phyloP scores from a whole-genome alignment of 2,329 filamentous ascomycete species.

The Plenodomus lindquistii region DNA sequence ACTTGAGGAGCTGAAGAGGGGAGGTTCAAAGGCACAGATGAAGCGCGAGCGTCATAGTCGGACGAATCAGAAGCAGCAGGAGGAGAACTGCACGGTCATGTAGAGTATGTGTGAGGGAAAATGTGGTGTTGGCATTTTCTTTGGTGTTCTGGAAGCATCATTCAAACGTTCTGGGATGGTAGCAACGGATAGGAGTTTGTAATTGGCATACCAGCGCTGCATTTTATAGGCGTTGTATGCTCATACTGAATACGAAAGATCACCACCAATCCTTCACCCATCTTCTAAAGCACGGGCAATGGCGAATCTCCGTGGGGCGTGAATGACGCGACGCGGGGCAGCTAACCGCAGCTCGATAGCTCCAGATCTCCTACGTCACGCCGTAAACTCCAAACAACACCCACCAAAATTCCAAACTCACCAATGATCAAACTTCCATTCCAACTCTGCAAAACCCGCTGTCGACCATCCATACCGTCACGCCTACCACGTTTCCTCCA shows the following conservation, averaged over 20 bases:
- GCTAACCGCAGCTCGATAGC: not conserved
- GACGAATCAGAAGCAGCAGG: conserved; percentile 80
- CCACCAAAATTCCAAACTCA: not conserved
- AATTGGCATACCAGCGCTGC: not conserved
- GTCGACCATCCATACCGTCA: conserved; percentile 3
- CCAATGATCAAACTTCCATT: not conserved
- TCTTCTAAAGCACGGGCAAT: not conserved
- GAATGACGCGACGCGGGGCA: not conserved
- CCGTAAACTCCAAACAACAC: not conserved
- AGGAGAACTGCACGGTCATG: conserved; percentile 88
- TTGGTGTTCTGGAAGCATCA: not conserved
- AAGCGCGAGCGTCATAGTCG: conserved; percentile 78
- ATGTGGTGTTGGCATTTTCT: not conserved
- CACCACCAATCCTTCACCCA: not conserved
- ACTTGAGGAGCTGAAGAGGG: conserved; percentile 86
- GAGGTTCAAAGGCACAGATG: conserved; percentile 72
- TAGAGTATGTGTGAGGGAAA: conserved; percentile 45
- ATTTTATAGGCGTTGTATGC: not conserved
- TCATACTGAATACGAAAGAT: not conserved
- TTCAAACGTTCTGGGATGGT: not conserved
- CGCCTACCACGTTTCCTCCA: not conserved
- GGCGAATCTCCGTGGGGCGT: not conserved
- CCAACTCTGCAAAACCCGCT: not conserved
- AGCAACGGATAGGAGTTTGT: not conserved
- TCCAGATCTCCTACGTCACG: not conserved